phyloP scores from a whole-genome alignment of 2,329 filamentous ascomycete species.

The Diaporthe aspalathi region DNA sequence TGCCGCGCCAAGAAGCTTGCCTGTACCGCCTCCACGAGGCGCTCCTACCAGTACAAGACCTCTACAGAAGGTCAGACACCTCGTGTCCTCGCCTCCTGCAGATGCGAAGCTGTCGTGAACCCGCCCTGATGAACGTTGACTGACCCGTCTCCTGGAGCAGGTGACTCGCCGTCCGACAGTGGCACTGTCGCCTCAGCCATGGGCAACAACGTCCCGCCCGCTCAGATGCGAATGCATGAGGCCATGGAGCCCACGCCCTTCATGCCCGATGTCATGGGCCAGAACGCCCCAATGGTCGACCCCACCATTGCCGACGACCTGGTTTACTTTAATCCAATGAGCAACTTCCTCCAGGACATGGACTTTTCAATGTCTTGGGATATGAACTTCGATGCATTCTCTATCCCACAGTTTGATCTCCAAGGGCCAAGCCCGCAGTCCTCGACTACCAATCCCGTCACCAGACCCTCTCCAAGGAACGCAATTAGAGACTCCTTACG shows the following conservation, averaged over 20 bases:
- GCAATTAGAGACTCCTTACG: conserved; percentile 43
- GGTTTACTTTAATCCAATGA: conserved; percentile 45
- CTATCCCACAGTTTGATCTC: conserved; percentile 46
- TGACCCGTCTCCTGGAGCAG: conserved; percentile 13
- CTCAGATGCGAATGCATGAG: conserved; percentile 9
- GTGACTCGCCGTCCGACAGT: conserved; percentile 18
- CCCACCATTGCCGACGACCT: conserved; percentile 49
- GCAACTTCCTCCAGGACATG: conserved; percentile 48
- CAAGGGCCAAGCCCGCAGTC: conserved; percentile 46
- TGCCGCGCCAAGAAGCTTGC: conserved; percentile 43
- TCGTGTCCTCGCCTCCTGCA: neutral
- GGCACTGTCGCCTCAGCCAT: conserved; percentile 6
- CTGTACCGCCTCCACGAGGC: conserved; percentile 43
- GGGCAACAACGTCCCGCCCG: conserved; percentile 15
- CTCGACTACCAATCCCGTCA: conserved; percentile 42
- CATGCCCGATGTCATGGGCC: conserved; percentile 27
- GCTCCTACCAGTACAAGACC: conserved; percentile 39
- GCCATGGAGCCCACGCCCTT: conserved; percentile 27
- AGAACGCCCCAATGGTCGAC: conserved; percentile 25
- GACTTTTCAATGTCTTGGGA: conserved; percentile 49
- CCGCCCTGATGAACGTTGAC: conserved; percentile 25
- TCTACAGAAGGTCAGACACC: conserved; percentile 39
- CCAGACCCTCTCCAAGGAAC: conserved; percentile 31
- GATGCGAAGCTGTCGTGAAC: neutral
- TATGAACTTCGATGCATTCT: conserved; percentile 47